Percentiles rank a stretch among this genome's conserved stretches.
Conservation (phyloP, 2,329 filamentous ascomycete species). For the Pseudogymnoascus destructans region DNA sequence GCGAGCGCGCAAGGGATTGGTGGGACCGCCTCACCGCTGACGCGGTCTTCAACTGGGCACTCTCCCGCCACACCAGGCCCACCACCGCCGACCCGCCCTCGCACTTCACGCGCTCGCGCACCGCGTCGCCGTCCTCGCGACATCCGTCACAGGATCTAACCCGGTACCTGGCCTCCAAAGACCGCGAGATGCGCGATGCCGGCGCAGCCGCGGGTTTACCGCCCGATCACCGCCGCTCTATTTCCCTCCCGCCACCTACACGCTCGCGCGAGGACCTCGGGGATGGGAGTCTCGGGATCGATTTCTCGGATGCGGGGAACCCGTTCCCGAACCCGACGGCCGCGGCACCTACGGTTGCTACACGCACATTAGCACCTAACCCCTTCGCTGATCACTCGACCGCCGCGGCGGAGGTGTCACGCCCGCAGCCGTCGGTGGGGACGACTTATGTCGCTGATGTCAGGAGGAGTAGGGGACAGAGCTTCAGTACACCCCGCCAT, state of each 20-base stretch:
- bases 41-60: conserved; percentile 29
- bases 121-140: conserved; percentile 19
- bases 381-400: conserved; percentile 15
- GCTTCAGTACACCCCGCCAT: conserved; percentile 23
- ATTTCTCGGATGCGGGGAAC: conserved; percentile 14
- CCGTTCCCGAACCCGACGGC: conserved; percentile 1
- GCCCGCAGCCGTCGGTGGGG: conserved; percentile 21
- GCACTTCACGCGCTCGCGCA: conserved; percentile 25
- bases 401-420: conserved; percentile 8
- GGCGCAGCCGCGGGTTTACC: background rate
- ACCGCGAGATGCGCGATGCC: conserved; percentile 20
- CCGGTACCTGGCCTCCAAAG: conserved; percentile 22
- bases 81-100: conserved; percentile 27
- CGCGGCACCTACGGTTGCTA: background rate
- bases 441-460: conserved; percentile 36
- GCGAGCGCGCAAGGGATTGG: conserved; percentile 33
- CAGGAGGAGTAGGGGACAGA: conserved; percentile 37
- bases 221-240: conserved; percentile 13
- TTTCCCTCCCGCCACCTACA: conserved; percentile 13
- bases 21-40: conserved; percentile 33
- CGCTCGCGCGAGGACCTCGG: conserved; percentile 15
- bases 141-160: conserved; percentile 19
- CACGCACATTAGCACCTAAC: background rate
- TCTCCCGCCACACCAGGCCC: conserved; percentile 21
- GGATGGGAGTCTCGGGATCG: conserved; percentile 19